Percentiles rank a stretch among this genome's conserved stretches.
Conservation (phyloP, 306 rosid species). For the Medicago lupulina region DNA sequence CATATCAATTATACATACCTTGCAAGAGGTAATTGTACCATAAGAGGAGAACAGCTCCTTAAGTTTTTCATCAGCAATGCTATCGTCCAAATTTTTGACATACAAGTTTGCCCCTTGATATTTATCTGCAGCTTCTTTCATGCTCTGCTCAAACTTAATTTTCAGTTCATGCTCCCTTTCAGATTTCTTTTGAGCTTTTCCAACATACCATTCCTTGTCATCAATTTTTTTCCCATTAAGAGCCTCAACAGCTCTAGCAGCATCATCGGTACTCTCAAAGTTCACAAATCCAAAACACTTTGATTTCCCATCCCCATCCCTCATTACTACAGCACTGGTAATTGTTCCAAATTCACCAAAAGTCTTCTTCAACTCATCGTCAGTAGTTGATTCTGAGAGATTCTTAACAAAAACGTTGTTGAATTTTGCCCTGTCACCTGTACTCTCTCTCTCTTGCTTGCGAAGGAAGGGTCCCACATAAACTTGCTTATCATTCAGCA, state of each 20-base stretch:
- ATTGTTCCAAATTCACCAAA: constrained; percentile 84
- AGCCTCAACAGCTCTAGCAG: constrained; percentile 69
- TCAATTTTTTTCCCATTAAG: constrained; percentile 67
- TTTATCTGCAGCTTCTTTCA: constrained; percentile 66
- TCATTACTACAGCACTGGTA: constrained; percentile 91
- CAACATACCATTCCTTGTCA: constrained; percentile 79
- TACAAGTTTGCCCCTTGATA: constrained; percentile 72
- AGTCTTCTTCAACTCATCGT: constrained; percentile 71
- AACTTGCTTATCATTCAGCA: constrained; percentile 94
- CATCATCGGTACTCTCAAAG: constrained; percentile 82
- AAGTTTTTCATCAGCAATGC: constrained; percentile 66
- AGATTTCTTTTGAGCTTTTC: constrained; percentile 70
- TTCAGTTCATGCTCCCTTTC: constrained; percentile 73
- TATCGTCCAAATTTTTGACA: constrained; percentile 75
- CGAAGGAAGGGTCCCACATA: constrained; percentile 98
- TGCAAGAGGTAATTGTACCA: constrained; percentile 66
- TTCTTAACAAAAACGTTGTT: constrained; percentile 94
- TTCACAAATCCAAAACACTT: constrained; percentile 95
- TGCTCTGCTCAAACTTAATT: constrained; percentile 66
- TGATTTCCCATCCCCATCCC: constrained; percentile 94
- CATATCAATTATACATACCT: constrained; percentile 52
- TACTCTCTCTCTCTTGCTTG: constrained; percentile 88
- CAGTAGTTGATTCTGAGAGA: constrained; percentile 75
- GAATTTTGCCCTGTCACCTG: constrained; percentile 63
- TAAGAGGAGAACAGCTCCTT: constrained; percentile 60